Evolutionary conservation across 2,329 filamentous ascomycete genomes (phyloP).

Genomic region (Leptographium wingfieldii): DNA sequence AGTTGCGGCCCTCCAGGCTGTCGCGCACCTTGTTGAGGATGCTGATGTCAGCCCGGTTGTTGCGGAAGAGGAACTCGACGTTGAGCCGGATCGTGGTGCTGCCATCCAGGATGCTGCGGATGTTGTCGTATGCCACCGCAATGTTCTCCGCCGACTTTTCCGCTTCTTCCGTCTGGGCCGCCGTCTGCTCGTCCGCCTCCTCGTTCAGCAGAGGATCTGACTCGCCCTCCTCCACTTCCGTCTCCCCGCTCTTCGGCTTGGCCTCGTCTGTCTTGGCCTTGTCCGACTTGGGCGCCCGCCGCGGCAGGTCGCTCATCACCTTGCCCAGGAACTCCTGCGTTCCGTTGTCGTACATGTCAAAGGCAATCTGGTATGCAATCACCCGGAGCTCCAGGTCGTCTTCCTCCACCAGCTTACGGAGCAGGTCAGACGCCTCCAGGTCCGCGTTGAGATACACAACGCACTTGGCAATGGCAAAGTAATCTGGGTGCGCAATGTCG

Average conservation of each 20-base stretch:
- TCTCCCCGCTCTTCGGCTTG: conserved; percentile 21
- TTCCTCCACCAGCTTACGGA: conserved; percentile 67
- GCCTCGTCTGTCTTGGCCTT: conserved; percentile 27
- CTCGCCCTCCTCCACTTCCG: conserved; percentile 32
- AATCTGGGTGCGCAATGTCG: conserved; percentile 84
- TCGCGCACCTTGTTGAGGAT: conserved; percentile 96
- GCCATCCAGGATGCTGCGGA: conserved; percentile 63
- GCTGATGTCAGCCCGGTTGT: conserved; percentile 81
- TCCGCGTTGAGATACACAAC: conserved; percentile 93
- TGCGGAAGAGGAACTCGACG: conserved; percentile 79
- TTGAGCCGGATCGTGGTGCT: conserved; percentile 91
- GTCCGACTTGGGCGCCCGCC: conserved; percentile 23
- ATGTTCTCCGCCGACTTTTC: conserved; percentile 17
- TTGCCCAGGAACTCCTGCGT: conserved; percentile 93
- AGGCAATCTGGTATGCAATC: conserved; percentile 92
- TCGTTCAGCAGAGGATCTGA: conserved; percentile 32
- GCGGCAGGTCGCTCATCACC: conserved; percentile 69
- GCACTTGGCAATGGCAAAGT: conserved; percentile 96
- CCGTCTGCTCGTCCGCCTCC: conserved; percentile 19
- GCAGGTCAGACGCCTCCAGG: conserved; percentile 76
- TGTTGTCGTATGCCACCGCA: conserved; percentile 36
- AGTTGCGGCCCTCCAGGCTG: conserved; percentile 88
- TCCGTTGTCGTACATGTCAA: conserved; percentile 96
- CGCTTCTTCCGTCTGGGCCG: too few relatives aligned
- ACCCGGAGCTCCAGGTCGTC: conserved; percentile 68